Evolutionary conservation across 441 rosid genomes (phyloP).

Genomic region (Geranium incanum): DNA sequence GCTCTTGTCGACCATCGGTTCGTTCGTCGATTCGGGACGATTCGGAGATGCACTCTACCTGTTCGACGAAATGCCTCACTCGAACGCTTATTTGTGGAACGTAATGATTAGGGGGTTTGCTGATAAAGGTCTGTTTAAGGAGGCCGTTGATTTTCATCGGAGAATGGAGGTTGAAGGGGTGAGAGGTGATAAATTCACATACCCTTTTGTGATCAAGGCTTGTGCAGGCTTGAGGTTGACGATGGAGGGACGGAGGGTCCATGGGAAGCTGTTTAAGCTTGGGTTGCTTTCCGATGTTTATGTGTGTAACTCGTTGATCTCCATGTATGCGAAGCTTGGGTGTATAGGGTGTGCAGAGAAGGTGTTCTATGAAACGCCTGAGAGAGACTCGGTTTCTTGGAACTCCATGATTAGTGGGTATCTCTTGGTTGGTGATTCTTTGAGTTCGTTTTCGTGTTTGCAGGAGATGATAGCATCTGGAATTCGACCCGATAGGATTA

Average conservation of each 20-base stretch:
- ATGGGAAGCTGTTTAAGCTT: not conserved
- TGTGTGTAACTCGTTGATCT: not conserved
- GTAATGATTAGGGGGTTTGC: not conserved
- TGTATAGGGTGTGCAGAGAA: not conserved
- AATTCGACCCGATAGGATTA: not conserved
- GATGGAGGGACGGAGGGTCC: not conserved
- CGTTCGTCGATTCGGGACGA: not conserved
- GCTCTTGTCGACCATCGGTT: not conserved
- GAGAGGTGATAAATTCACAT: not conserved
- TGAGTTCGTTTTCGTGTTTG: not conserved
- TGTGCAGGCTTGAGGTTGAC: not conserved
- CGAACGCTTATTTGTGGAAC: not conserved
- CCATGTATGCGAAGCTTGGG: slow-evolving; percentile 2
- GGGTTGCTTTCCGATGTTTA: not conserved
- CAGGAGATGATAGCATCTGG: not conserved
- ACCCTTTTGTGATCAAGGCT: not conserved
- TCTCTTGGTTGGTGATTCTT: not conserved
- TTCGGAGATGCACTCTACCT: not conserved
- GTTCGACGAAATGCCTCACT: not conserved
- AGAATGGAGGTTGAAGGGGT: not conserved
- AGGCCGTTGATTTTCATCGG: not conserved
- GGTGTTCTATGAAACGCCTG: slow-evolving; percentile 1
- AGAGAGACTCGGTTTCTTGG: not conserved
- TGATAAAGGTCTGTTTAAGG: not conserved
- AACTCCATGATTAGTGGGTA: not conserved